Base-by-base conservation (phyloP, 2,329 filamentous ascomycete genomes). In the Alternaria brassicicola region DNA sequence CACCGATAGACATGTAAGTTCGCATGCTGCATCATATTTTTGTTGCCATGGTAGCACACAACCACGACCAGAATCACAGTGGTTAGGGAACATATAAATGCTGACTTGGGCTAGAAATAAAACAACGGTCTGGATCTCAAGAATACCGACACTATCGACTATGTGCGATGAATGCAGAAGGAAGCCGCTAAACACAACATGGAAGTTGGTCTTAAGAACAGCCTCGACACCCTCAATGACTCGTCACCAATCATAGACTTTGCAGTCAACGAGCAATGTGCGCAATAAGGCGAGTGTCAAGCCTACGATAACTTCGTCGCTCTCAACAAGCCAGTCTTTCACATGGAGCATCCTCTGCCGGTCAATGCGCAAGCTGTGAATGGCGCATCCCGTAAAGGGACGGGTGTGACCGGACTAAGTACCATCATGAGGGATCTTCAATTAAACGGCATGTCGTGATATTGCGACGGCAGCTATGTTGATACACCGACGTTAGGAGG, bases 371-470 rank as follows among this genome's bases (percentile, higher is more conserved):
- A 50, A 4, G 58, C 62, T 13, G 62, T 60, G 36, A 23, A 23
- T 39, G 36, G 36, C 19, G 36, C 17, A 7, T 39, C 36, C 15
- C 23, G 36, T 23, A 4, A 69, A 64, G 13, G 80, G 80, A 3
- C 89, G 63, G 81, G 79, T 5, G 79, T 82, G 0, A 68, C 77
- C 2, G 78, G 78, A 2, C 88, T 89, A 69, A 89, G 86, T 59
- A 89, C 84, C 6, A 79, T 89, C 9, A 80, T 90, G 57, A 90
- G 90, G 79, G 84, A 85, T 64, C 83, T 88, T 80, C 71, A 83
- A 38, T 74, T 90, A 48, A 83, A 88, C 59, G 84, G 84, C 1
- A 87, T 84, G 81, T 82, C 86, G 6, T 74, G 85, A 69, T 85
- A 83, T 62, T 89, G 87, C 46, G 69, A 74, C 63, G 71, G 71